A percentile compares a stretch with the other conserved stretches of the same genome.
These are phyloP conservation scores for Emmonsiellopsis sp. DNA, from an alignment of 2,329 filamentous ascomycete genomes.

Conservation along the genomic window DNA sequence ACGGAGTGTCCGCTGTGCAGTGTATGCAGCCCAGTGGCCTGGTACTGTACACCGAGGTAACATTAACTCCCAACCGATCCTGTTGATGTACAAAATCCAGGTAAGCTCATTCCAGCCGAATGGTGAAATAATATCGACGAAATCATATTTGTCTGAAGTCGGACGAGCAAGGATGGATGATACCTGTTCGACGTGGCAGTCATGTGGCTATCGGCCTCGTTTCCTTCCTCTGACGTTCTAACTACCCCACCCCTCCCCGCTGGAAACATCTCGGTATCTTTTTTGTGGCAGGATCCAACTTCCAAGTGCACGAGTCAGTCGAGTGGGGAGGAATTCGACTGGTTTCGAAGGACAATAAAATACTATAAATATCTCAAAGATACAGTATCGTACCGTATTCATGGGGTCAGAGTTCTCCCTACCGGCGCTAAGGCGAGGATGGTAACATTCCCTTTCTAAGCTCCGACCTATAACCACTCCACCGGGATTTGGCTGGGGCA, in stretches of 20 bases:
- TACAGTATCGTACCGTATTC: neutral
- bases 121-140: too few relatives aligned
- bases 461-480: conserved; percentile 1
- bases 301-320: too few relatives aligned
- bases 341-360: neutral
- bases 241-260: neutral
- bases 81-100: too few relatives aligned
- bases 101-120: too few relatives aligned
- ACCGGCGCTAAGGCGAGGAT: neutral
- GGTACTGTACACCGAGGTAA: too few relatives aligned
- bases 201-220: neutral
- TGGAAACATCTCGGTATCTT: too few relatives aligned
- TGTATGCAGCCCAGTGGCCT: too few relatives aligned
- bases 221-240: neutral
- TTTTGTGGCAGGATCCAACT: too few relatives aligned
- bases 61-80: too few relatives aligned
- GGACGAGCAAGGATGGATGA: neutral
- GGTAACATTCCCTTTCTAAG: neutral
- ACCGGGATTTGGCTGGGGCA: neutral
- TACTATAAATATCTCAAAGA: neutral
- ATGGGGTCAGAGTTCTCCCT: neutral
- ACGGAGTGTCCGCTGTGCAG: neutral
- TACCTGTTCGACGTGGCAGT: neutral
- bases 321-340: neutral
- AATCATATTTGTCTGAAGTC: too few relatives aligned